Conservation (phyloP, 441 rosid genomes). For the Populus tomentosa region DNA sequence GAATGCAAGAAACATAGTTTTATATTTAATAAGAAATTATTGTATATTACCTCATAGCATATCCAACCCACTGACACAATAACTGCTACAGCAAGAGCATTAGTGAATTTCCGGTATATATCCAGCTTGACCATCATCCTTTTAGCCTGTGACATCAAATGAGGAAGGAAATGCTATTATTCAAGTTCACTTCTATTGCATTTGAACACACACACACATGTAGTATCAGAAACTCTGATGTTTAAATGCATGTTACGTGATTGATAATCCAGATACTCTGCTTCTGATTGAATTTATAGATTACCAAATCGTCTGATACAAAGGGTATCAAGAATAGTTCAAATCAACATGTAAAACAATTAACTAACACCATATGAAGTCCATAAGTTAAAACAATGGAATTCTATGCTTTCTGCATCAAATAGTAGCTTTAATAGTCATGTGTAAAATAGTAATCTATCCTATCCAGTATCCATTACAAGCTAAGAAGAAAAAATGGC, state of each 20-base stretch:
- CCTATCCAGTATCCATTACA: not conserved
- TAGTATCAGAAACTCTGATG: not conserved
- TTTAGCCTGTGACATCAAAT: conserved; percentile 50
- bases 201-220: not conserved
- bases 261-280: not conserved
- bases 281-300: not conserved
- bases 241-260: not conserved
- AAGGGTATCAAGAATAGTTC: not conserved
- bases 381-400: not conserved
- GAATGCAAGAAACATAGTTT: not conserved
- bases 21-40: not conserved
- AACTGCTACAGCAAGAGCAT: conserved; percentile 87
- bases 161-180: not conserved
- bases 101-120: conserved; percentile 90
- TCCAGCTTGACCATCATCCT: conserved; percentile 86
- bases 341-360: not conserved
- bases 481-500: conserved; percentile 1
- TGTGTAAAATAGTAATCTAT: not conserved
- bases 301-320: not conserved
- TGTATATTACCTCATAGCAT: conserved; percentile 79
- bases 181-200: not conserved
- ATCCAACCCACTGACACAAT: conserved; percentile 94
- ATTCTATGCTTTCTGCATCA: not conserved
- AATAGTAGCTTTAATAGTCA: not conserved
- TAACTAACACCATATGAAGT: not conserved